Evolutionary conservation across 1,284 basidiomycete species (phyloP).

Genomic region (Ustilago nuda): DNA sequence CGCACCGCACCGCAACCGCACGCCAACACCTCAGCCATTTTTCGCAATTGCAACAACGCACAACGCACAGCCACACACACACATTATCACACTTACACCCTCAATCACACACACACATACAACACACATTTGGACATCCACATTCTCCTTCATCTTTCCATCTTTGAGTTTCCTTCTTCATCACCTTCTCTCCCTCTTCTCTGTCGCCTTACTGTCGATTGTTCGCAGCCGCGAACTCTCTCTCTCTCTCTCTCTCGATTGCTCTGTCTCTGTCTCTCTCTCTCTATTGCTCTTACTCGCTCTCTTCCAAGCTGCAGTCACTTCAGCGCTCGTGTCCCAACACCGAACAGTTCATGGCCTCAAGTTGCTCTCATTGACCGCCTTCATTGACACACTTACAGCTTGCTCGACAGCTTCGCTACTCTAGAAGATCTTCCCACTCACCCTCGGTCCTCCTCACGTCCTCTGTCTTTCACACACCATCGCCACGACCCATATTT

Average conservation of each 20-base stretch:
- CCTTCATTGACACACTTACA: background rate
- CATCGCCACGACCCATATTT: background rate
- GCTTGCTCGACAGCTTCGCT: background rate
- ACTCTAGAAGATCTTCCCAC: background rate
- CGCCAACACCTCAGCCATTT: background rate
- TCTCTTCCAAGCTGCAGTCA: background rate
- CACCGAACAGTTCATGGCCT: background rate
- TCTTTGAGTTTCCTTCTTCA: background rate
- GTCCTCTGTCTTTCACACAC: background rate
- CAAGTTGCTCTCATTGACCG: background rate
- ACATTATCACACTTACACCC: background rate
- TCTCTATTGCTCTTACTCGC: conserved; percentile 1
- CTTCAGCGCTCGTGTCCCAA: background rate
- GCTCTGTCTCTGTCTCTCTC: background rate
- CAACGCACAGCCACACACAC: background rate
- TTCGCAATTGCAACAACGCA: background rate
- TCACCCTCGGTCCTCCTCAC: background rate
- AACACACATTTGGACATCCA: background rate
- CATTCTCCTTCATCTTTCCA: background rate
- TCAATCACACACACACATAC: background rate
- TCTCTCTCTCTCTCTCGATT: background rate
- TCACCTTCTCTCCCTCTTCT: background rate
- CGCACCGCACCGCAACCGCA: background rate
- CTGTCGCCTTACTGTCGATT: background rate
- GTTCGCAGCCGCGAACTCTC: background rate